Evolutionary conservation across 1,284 basidiomycete genomes (phyloP).

Genomic region (Sparassis latifolia): DNA sequence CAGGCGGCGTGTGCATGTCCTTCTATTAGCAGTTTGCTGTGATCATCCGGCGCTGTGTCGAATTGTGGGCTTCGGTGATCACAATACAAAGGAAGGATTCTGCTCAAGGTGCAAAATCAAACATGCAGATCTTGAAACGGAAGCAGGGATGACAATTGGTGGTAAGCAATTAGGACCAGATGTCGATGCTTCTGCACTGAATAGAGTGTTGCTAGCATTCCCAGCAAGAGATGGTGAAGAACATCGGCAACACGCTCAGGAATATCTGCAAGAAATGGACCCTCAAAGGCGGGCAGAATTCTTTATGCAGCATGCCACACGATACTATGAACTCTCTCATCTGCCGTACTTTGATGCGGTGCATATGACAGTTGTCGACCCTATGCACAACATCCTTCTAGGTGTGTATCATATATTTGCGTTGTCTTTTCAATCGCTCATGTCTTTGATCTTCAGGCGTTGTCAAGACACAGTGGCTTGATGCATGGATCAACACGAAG

Average conservation of each 20-base stretch:
- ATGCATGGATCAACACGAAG: constrained; percentile 17
- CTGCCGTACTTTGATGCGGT: constrained; percentile 26
- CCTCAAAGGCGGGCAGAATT: constrained; percentile 9
- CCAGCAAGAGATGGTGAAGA: constrained; percentile 7
- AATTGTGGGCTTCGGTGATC: constrained; percentile 23
- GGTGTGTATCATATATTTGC: constrained; percentile 12
- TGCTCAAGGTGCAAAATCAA: constrained; percentile 20
- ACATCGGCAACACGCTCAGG: constrained; percentile 11
- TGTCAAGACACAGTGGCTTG: constrained; percentile 24
- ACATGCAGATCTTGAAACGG: constrained; percentile 11
- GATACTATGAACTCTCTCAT: constrained; percentile 23
- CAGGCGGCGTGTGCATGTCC: constrained; percentile 20
- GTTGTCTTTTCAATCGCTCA: background rate
- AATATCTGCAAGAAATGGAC: constrained; percentile 6
- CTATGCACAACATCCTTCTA: constrained; percentile 27
- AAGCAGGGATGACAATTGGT: constrained; percentile 12
- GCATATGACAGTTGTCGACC: constrained; percentile 23
- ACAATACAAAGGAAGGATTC: constrained; percentile 14
- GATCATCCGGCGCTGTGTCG: constrained; percentile 28
- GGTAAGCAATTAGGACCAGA: background rate
- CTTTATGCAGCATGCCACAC: constrained; percentile 17
- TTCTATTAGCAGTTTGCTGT: constrained; percentile 20
- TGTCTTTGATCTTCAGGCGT: constrained; percentile 14
- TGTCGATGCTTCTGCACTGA: background rate
- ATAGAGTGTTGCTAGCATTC: constrained; percentile 10